Evolutionary conservation across 768 basidiomycete genomes (phyloP).

Genomic region (Sutorius australiensis): DNA sequence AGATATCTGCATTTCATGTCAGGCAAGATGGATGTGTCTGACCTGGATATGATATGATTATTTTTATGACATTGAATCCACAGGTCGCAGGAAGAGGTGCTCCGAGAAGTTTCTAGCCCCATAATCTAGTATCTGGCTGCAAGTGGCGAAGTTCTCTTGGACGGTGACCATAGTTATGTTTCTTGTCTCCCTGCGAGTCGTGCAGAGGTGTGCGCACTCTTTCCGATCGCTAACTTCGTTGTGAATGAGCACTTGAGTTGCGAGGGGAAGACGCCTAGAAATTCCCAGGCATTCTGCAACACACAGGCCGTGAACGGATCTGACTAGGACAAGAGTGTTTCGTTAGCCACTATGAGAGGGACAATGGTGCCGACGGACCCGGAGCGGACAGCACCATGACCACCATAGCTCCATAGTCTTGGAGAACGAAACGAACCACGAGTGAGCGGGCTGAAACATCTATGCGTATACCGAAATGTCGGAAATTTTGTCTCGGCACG

Average conservation of each 20-base stretch:
- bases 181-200: conserved; percentile 45
- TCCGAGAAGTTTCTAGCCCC: conserved; percentile 4
- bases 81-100: conserved; percentile 2
- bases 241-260: not conserved
- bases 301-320: not conserved
- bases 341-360: not conserved
- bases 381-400: not conserved
- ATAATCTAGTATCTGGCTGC: not conserved
- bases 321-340: too few relatives aligned
- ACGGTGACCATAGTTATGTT: not conserved
- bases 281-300: not conserved
- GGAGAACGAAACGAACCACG: too few relatives aligned
- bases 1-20: conserved; percentile 31
- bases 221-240: conserved; percentile 34
- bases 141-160: not conserved
- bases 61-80: not conserved
- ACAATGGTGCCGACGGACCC: not conserved
- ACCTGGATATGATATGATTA: conserved; percentile 1
- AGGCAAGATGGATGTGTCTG: conserved; percentile 5
- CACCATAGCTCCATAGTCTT: not conserved
- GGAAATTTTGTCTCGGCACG: too few relatives aligned
- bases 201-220: conserved; percentile 89
- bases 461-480: too few relatives aligned
- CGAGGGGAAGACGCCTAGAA: conserved; percentile 2
- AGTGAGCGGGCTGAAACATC: too few relatives aligned